Evolutionary conservation across 2,329 filamentous ascomycete species (phyloP).

Genomic region (Colletotrichum horii): DNA sequence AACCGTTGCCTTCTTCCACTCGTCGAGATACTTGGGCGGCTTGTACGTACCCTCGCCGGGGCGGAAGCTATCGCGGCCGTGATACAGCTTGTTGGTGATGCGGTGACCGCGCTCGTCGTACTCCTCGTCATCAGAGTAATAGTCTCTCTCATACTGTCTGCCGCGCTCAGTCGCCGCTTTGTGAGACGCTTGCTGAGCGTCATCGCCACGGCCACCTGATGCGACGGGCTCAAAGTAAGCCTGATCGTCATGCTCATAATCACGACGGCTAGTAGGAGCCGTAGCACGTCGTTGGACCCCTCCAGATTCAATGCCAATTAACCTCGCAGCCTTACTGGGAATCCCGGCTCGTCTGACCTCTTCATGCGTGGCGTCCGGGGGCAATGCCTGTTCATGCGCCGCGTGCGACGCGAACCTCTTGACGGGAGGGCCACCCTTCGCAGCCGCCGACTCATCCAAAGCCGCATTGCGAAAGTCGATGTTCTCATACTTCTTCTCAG

Average conservation of each 20-base stretch:
- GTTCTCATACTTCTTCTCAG: conserved; percentile 42
- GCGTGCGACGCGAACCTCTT: conserved; percentile 23
- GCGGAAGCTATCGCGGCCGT: conserved; percentile 42
- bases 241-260: conserved; percentile 13
- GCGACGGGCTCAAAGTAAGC: neutral
- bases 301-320: conserved; percentile 17
- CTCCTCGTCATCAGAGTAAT: conserved; percentile 31
- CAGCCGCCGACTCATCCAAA: conserved; percentile 23
- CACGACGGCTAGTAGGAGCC: conserved; percentile 4
- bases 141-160: conserved; percentile 22
- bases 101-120: conserved; percentile 33
- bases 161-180: neutral
- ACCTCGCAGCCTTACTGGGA: conserved; percentile 22
- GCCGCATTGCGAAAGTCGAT: conserved; percentile 28
- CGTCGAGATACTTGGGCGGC: conserved; percentile 66
- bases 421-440: conserved; percentile 12
- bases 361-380: conserved; percentile 28
- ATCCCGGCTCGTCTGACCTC: conserved; percentile 5
- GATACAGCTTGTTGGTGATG: conserved; percentile 47
- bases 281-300: conserved; percentile 21
- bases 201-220: neutral
- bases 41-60: conserved; percentile 64
- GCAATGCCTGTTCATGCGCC: conserved; percentile 36
- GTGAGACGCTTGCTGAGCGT: neutral
- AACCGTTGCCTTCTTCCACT: conserved; percentile 74